Conservation (phyloP, 108 stramenopile species). For the Cyclotella distinguenda region DNA sequence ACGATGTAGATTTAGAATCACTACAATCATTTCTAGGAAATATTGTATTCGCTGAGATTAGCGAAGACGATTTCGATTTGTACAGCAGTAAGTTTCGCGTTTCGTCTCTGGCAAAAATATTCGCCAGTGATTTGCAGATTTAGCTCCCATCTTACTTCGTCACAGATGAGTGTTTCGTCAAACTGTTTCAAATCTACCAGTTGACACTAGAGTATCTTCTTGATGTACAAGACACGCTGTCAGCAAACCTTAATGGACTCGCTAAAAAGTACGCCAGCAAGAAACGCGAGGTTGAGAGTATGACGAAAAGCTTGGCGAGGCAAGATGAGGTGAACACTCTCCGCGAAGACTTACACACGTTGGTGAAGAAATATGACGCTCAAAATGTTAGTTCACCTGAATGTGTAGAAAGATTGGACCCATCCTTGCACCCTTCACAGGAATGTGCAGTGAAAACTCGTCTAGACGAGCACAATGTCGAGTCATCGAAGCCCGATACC, state of each 20-base stretch:
- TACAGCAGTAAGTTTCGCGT: constrained; percentile 34
- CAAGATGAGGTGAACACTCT: constrained; percentile 38
- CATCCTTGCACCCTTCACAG: constrained; percentile 24
- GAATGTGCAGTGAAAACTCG: constrained; percentile 7
- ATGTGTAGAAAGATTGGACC: constrained; percentile 5
- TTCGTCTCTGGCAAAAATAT: background rate
- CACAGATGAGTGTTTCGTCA: constrained; percentile 49
- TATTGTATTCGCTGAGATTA: constrained; percentile 52
- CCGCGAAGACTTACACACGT: constrained; percentile 16
- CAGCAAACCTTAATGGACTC: constrained; percentile 49
- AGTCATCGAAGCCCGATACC: background rate
- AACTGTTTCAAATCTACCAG: constrained; percentile 60
- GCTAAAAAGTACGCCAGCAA: constrained; percentile 39
- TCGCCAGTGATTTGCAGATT: background rate
- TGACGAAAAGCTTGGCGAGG: constrained; percentile 7
- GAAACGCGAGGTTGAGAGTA: constrained; percentile 36
- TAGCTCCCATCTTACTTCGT: background rate
- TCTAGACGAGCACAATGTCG: background rate
- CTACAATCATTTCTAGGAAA: constrained; percentile 49
- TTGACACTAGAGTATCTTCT: constrained; percentile 64
- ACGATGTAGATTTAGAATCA: constrained; percentile 48
- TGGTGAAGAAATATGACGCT: background rate
- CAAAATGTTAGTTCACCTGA: no score
- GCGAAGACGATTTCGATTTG: constrained; percentile 53
- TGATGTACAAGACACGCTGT: constrained; percentile 56